Evolutionary conservation across 768 basidiomycete species (phyloP), one percentile per base, ranked within the genome.

Genomic region (Psilocybe subaeruginosa): DNA sequence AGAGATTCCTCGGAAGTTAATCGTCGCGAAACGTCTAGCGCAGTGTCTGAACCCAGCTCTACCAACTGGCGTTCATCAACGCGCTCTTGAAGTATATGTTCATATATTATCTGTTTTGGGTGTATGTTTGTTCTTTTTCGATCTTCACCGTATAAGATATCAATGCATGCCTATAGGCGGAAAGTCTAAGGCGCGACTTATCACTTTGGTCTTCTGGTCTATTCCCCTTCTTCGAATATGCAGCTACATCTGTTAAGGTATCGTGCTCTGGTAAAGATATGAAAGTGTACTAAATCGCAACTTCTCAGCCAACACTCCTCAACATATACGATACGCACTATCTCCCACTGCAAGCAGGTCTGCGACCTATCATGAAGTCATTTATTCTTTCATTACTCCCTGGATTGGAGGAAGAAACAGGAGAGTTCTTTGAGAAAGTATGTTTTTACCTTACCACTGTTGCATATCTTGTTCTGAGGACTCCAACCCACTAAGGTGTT

Each of bases 181-280:
- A 96, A 68, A 95, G 97, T 8, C 74, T 99, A 46, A 85, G 85
- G 64, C 83, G 86, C 46, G 97, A 99, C 76, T 81, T 99, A 2
- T 82, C 91, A 3, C 79, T 98, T 17, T 99, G 97, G 97, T 95
- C 94, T 0, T 90, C 95, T 3, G 97, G 97, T 6, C 76, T 99
- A 4, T 98, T 99, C 73, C 97, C 97, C 0, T 99, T 99, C 85
- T 98, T 99, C 69, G 95, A 98, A 76, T 99, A 95, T 74, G 95
- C 97, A 8, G 91, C 97, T n/a, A 99, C 96, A n/a, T 95, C 95
- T 17, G 95, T 98, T 60, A 94, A 94, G 83, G 94, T 92, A 65
- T 54, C 76, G 30, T 45, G 53, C 29, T 31, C 56, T 31, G 39
- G 43, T 23, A 16, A 35, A 9, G 48, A 27, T n/a, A 14, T 11